Base-by-base conservation (phyloP, 192 early-diverging fungal genomes). In the Spizellomyces sp. region DNA sequence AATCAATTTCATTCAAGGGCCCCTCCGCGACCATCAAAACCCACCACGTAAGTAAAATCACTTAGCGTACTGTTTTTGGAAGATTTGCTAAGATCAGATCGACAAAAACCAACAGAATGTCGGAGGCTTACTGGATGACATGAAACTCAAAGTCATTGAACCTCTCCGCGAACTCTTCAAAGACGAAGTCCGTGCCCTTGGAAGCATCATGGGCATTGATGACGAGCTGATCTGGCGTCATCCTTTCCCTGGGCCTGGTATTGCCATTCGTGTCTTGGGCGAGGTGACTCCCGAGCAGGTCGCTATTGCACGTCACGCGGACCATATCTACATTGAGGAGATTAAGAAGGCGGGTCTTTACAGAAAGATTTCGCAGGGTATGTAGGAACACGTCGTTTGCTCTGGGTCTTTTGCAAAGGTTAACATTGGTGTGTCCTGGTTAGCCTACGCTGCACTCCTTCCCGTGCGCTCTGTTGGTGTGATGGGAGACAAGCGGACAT, bases 401-500 rank as follows among this genome's bases (percentile, higher is more conserved):
- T 36, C 48, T 71, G 19, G 41, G n/a, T 22, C 48, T 48, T 12
- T 19, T 71, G 44, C 48, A 54, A 71, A 19, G 45, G 41, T 14
- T 73, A 9, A 48, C 50, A 10, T n/a, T n/a, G 3, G 27, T 47
- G 22, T 21, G 48, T 45, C n/a, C 58, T 69, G 15, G 8, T 21
- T 66, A 80, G 97, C 97, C 9, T 99, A 97, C 79, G 95, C 95
- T 67, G 95, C 95, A 12, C 82, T 99, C 27, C 81, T 99, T 55
- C 95, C 95, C 9, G 89, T 99, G 48, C 91, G 92, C 78, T 93
- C 95, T 54, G 97, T 99, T 41, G 97, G 97, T 60, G 97, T 99
- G 64, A 99, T 98, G 97, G 97, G 97, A 67, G 97, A 99, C 81
- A 90, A 92, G 85, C 90, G 97, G 64, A 99, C 97, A 6, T 99